phyloP scores from a whole-genome alignment of 228 moss, liverwort and hornwort genomes.

The Sphagnum fallax region DNA sequence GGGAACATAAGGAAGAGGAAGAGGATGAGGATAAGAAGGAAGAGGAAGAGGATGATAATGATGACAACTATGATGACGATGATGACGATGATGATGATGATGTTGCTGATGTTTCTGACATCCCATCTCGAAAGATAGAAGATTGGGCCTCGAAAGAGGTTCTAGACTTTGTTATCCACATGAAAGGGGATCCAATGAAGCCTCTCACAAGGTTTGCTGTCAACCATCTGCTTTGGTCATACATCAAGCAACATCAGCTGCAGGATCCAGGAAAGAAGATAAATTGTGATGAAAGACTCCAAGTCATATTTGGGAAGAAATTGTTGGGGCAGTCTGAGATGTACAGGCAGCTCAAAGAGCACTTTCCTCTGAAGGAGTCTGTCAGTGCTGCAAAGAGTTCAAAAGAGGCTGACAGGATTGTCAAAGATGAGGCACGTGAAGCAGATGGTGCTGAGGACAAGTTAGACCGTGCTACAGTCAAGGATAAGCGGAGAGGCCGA shows the following conservation, averaged over 20 bases:
- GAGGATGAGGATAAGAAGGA: slow-evolving; percentile 18
- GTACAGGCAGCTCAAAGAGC: slow-evolving; percentile 63
- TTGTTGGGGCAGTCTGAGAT: slow-evolving; percentile 78
- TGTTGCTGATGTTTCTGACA: too few species aligned
- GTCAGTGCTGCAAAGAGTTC: slow-evolving; percentile 11
- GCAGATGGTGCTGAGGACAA: slow-evolving; percentile 28
- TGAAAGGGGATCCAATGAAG: slow-evolving; percentile 67
- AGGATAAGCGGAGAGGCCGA: slow-evolving; percentile 33
- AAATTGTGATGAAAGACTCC: slow-evolving; percentile 80
- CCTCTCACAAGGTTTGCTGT: slow-evolving; percentile 65
- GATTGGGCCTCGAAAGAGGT: slow-evolving; percentile 90
- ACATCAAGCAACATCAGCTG: slow-evolving; percentile 77
- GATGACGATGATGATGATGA: too few species aligned
- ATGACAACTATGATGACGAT: too few species aligned
- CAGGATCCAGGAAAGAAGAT: slow-evolving; percentile 88
- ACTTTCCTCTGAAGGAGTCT: slow-evolving; percentile 48
- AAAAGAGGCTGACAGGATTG: background rate
- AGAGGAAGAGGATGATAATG: too few species aligned
- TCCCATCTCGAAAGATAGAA: slow-evolving; percentile 24
- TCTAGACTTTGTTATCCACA: slow-evolving; percentile 53
- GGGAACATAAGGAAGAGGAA: slow-evolving; percentile 11
- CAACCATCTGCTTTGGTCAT: slow-evolving; percentile 76
- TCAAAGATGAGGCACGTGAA: slow-evolving; percentile 20
- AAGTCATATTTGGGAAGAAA: slow-evolving; percentile 66
- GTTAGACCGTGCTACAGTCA: slow-evolving; percentile 7